phyloP scores from a whole-genome alignment of 208 protist genomes.

The Leishmania martiniquensis region DNA sequence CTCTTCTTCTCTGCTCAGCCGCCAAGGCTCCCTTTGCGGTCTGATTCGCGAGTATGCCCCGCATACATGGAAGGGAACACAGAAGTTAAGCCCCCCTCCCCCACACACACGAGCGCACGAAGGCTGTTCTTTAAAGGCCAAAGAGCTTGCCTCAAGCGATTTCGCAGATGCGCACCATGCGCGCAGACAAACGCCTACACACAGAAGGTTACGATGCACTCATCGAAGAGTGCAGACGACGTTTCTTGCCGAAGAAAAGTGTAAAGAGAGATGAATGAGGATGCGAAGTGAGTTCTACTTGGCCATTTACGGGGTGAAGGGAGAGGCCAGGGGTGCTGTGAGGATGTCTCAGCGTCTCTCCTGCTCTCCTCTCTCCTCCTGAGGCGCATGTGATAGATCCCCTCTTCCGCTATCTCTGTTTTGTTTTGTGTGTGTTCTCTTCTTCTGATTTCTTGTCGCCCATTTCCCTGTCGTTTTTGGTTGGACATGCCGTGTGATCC shows the following conservation, averaged over 20 bases:
- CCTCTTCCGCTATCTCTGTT: neutral
- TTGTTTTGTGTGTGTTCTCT: neutral
- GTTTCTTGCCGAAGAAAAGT: no score
- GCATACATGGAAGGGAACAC: neutral
- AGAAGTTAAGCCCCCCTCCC: neutral
- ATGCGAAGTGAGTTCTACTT: neutral
- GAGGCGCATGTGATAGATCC: neutral
- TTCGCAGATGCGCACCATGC: neutral
- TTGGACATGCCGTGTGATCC: neutral
- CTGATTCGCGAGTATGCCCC: neutral
- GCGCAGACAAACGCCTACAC: neutral
- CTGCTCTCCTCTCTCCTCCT: neutral
- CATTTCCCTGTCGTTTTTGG: no score
- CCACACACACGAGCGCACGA: neutral
- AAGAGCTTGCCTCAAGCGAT: neutral
- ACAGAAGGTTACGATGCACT: neutral
- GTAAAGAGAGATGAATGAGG: neutral
- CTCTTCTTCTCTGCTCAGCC: neutral
- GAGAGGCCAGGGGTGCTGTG: no score
- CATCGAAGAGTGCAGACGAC: neutral
- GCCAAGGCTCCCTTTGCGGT: neutral
- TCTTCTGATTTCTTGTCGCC: neutral
- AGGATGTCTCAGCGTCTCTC: neutral
- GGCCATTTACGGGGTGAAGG: neutral
- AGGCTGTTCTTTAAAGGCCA: neutral